A percentile compares a stretch with the other conserved stretches of the same genome.
phyloP scores from a whole-genome alignment of 768 basidiomycete species.

The Gautieria morchelliformis region DNA sequence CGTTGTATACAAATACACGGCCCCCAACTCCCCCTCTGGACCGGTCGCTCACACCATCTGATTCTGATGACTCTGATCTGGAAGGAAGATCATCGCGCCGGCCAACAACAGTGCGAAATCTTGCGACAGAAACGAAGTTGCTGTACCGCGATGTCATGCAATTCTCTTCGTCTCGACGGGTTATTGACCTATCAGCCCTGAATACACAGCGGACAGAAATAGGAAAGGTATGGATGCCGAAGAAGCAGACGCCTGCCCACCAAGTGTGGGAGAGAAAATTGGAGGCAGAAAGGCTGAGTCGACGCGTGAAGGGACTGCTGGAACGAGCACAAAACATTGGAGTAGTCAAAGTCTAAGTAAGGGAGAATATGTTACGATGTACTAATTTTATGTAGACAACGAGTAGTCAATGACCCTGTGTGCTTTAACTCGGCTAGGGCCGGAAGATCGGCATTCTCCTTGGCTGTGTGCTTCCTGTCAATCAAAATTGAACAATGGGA shows the following conservation, averaged over 20 bases:
- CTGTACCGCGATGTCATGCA: constrained; percentile 84
- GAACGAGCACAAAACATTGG: constrained; percentile 48
- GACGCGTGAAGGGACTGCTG: constrained; percentile 59
- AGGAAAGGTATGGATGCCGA: constrained; percentile 68
- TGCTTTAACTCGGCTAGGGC: background rate
- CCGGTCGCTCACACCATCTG: constrained; percentile 48
- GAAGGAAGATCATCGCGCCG: constrained; percentile 1
- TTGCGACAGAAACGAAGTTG: constrained; percentile 75
- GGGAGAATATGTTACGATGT: background rate
- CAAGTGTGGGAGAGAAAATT: constrained; percentile 70
- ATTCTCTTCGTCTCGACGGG: constrained; percentile 71
- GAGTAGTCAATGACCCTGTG: no score
- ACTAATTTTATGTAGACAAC: background rate
- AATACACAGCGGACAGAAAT: constrained; percentile 14
- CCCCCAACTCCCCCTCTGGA: constrained; percentile 58
- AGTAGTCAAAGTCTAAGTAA: background rate
- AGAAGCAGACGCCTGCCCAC: constrained; percentile 71
- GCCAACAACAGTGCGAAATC: constrained; percentile 43
- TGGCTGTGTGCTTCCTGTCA: background rate
- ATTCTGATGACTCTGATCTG: constrained; percentile 49
- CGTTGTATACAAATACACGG: constrained; percentile 40
- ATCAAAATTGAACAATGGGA: constrained; percentile 4
- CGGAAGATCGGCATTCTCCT: background rate
- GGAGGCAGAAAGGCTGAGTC: constrained; percentile 64
- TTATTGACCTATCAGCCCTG: constrained; percentile 71